Percentiles rank a stretch among this genome's conserved stretches.
Conservation (phyloP, 129 eudicot species). For the Chrysanthemum makinoi region DNA sequence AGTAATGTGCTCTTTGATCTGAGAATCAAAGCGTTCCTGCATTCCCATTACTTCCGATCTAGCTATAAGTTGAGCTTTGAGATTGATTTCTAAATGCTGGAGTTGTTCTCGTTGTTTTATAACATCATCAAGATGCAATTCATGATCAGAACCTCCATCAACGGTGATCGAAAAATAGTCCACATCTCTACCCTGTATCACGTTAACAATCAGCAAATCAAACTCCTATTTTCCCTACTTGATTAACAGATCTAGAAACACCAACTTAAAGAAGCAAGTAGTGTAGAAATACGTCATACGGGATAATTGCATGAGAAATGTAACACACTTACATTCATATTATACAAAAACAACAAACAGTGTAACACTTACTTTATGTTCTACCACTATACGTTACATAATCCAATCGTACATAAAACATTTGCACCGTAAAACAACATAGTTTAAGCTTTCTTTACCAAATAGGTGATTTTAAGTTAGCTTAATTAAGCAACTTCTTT, state of each 20-base stretch:
- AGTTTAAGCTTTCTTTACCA: too few relatives aligned
- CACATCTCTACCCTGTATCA: constrained; percentile 69
- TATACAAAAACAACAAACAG: too few relatives aligned
- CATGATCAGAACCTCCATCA: constrained; percentile 56
- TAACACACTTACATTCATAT: too few relatives aligned
- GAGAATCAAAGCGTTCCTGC: constrained; percentile 67
- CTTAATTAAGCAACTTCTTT: too few relatives aligned
- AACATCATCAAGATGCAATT: constrained; percentile 50
- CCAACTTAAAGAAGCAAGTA: constrained; percentile 9
- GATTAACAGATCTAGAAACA: not conserved
- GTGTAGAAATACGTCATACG: not conserved
- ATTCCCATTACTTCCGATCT: constrained; percentile 67
- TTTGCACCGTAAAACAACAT: too few relatives aligned
- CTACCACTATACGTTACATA: too few relatives aligned
- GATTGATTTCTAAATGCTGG: constrained; percentile 75
- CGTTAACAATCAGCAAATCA: constrained; percentile 48
- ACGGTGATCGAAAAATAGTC: constrained; percentile 56
- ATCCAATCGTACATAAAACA: too few relatives aligned
- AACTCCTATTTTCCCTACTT: constrained; percentile 23
- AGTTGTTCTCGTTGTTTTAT: constrained; percentile 77
- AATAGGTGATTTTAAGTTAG: too few relatives aligned
- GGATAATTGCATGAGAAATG: too few relatives aligned
- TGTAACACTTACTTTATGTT: too few relatives aligned
- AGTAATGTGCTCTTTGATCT: constrained; percentile 63
- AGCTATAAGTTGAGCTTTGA: constrained; percentile 69